Evolutionary conservation across 129 eudicot species (phyloP).

Genomic region (Flaveria trinervia): DNA sequence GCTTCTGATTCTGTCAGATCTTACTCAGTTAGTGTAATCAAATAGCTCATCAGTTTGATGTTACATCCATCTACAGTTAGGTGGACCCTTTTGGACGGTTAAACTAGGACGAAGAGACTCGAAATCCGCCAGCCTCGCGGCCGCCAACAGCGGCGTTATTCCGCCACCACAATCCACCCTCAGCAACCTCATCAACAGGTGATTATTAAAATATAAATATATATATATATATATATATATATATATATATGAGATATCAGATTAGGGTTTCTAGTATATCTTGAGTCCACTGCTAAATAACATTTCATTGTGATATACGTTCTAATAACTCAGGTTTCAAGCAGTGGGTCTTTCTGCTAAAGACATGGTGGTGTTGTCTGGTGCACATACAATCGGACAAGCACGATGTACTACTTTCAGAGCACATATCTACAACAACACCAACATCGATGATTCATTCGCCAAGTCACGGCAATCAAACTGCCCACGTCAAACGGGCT

Average conservation of each 20-base stretch:
- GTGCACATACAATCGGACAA: constrained; percentile 70
- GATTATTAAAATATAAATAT: no score
- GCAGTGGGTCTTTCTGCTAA: constrained; percentile 54
- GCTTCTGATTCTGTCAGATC: no score
- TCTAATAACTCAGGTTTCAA: constrained; percentile 29
- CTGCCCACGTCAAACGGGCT: constrained; percentile 44
- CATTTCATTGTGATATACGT: no score
- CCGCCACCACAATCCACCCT: constrained; percentile 59
- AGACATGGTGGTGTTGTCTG: constrained; percentile 73
- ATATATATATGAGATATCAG: no score
- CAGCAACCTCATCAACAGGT: constrained; percentile 42
- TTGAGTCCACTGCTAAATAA: no score
- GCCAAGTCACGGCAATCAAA: constrained; percentile 45
- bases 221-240: no score
- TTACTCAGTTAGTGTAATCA: no score
- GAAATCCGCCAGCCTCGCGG: constrained; percentile 50
- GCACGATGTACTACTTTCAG: constrained; percentile 62
- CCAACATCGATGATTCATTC: constrained; percentile 52
- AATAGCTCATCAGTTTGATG: background rate
- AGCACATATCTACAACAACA: constrained; percentile 55
- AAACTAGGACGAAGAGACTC: constrained; percentile 69
- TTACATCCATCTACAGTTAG: constrained; percentile 44
- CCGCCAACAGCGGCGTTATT: constrained; percentile 54
- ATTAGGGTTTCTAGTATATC: no score
- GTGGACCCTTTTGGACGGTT: constrained; percentile 82